Evolutionary conservation across 2,329 filamentous ascomycete species (phyloP).

Genomic region (Plenodomus tracheiphilus): DNA sequence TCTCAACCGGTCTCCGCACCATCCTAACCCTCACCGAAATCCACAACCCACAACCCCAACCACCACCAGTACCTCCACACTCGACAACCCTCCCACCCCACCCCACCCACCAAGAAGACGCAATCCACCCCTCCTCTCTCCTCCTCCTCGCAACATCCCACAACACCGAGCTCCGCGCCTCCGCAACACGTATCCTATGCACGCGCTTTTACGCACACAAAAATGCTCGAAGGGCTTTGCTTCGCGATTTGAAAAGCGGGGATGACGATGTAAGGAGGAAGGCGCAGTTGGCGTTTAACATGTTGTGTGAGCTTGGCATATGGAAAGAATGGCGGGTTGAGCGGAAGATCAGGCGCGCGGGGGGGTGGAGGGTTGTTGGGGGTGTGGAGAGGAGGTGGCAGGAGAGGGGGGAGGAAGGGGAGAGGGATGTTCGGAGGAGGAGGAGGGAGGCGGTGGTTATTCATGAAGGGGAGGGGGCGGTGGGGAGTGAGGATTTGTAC

Average conservation of each 20-base stretch:
- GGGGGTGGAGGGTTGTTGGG: conserved; percentile 10
- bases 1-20: conserved; percentile 61
- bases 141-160: conserved; percentile 45
- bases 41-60: too few relatives aligned
- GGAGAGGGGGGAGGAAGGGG: conserved; percentile 52
- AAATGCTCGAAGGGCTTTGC: conserved; percentile 18
- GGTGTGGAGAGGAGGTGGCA: conserved; percentile 48
- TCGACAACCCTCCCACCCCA: conserved; percentile 54
- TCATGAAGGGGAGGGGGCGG: conserved; percentile 77
- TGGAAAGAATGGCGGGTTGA: conserved; percentile 12
- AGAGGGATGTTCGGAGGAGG: conserved; percentile 73
- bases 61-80: conserved; percentile 63
- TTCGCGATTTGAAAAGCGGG: conserved; percentile 29
- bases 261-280: conserved; percentile 20
- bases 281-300: conserved; percentile 30
- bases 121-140: conserved; percentile 48
- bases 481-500: conserved; percentile 78
- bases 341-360: background rate
- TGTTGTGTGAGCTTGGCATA: conserved; percentile 32
- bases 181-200: conserved; percentile 44
- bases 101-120: conserved; percentile 65
- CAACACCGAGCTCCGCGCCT: conserved; percentile 50
- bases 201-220: conserved; percentile 35
- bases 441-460: conserved; percentile 89
- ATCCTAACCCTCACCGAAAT: conserved; percentile 69